Base-by-base conservation (phyloP, 257 asterid genomes). In the Solanum sitiens region DNA sequence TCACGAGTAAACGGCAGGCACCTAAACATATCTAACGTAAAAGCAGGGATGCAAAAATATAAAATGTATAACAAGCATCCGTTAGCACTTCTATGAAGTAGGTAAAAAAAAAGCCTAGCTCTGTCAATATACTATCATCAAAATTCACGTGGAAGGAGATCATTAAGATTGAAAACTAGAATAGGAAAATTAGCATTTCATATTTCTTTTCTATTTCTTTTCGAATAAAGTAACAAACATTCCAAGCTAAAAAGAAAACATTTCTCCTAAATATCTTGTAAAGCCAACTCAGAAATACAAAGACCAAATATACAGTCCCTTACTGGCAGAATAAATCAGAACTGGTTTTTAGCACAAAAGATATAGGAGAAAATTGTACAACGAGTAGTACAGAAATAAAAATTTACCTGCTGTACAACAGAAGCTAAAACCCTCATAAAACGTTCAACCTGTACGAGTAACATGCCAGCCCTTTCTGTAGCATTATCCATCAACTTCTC, bases 381-480 rank as follows among this genome's bases (percentile, higher is more conserved):
- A 39, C 40, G 7, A 67, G 87, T 44, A 67, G 44, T 4, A n/a
- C 63, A 86, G 73, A 86, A 13, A 90, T 75, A 77, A 33, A 65
- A 27, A 35, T 87, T 86, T 90, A 97, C 99, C 98, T 95, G 99
- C 90, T 95, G 99, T 77, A 94, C 94, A 90, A 94, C 99, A 16
- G 99, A 95, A 75, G 98, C 93, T 47, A 96, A 91, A 90, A 96
- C 92, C 93, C 93, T 91, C 90, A 79, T 89, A 87, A 95, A 95
- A 83, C 99, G 94, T 91, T 95, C 96, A 85, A 92, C 91, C 86
- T 97, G 99, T 87, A 96, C 90, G 20, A 94, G 97, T 86, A 96
- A 86, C 98, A 94, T 94, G 86, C 99, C 99, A 87, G 98, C 94
- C 87, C 92, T 94, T 92, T 96, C 99, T 75, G 96, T 94, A 73